phyloP scores from a whole-genome alignment of 805 yeast genomes.

The Pichia membranifaciens region DNA sequence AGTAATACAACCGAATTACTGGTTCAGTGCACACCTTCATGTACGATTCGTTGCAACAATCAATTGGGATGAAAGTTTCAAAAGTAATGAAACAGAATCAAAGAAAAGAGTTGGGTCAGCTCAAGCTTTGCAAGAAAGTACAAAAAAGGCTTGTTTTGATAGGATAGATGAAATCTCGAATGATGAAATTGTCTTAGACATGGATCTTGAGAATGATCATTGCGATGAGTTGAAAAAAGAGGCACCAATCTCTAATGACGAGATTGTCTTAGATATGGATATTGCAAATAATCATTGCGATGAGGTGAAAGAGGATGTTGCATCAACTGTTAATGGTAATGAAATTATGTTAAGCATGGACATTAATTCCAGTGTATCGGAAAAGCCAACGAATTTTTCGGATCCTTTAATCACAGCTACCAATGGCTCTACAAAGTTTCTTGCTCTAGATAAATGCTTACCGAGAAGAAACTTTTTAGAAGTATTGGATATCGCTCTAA shows the following conservation, averaged over 20 bases:
- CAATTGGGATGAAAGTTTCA: not conserved
- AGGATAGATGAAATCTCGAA: not conserved
- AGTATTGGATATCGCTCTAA: constrained; percentile 37
- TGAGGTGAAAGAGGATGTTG: no score
- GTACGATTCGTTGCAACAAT: constrained; percentile 54
- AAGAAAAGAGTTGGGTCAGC: not conserved
- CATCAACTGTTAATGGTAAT: constrained; percentile 21
- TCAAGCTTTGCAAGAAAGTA: constrained; percentile 4
- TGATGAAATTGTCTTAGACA: constrained; percentile 18
- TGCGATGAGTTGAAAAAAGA: no score
- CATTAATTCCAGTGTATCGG: not conserved
- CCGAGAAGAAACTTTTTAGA: constrained; percentile 59
- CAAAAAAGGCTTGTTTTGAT: constrained; percentile 5
- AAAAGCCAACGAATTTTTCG: no score
- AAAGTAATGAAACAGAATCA: not conserved
- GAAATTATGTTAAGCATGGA: constrained; percentile 33
- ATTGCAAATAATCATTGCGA: not conserved
- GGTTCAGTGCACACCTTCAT: constrained; percentile 92
- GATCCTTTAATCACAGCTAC: no score
- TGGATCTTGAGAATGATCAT: not conserved
- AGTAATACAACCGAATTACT: constrained; percentile 53
- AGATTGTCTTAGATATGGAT: constrained; percentile 14
- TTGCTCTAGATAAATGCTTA: constrained; percentile 82
- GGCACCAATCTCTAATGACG: constrained; percentile 9
- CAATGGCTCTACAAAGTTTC: constrained; percentile 41